phyloP scores from a whole-genome alignment of 2,329 filamentous ascomycete species.

The Ophiostoma triangulosporum region DNA sequence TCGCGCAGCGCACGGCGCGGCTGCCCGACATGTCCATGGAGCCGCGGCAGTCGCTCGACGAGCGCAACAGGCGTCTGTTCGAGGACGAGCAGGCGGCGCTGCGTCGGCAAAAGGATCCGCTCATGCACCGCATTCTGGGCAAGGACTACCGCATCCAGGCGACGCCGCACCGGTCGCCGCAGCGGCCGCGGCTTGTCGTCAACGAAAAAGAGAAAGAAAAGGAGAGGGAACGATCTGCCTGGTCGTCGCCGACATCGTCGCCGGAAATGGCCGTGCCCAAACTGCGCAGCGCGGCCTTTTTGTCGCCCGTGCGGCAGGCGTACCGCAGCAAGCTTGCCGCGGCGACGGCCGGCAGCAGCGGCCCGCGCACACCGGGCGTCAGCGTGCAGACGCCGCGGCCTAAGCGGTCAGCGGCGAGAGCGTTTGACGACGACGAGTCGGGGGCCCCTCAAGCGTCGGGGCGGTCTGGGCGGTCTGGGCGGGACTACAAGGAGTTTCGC shows the following conservation, averaged over 20 bases:
- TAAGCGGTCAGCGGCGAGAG: constrained; percentile 21
- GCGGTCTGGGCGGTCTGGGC: too few species aligned
- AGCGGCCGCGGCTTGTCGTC: background rate
- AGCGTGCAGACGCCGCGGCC: constrained; percentile 66
- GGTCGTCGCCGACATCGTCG: constrained; percentile 48
- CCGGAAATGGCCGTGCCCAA: constrained; percentile 71
- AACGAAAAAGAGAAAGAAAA: constrained; percentile 26
- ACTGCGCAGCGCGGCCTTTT: constrained; percentile 73
- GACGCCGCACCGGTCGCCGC: constrained; percentile 55
- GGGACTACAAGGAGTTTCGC: background rate
- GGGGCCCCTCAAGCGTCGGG: background rate
- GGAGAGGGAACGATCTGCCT: background rate
- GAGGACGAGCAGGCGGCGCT: constrained; percentile 16
- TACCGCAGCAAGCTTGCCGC: constrained; percentile 29
- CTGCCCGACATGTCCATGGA: constrained; percentile 51
- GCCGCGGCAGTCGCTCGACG: constrained; percentile 38
- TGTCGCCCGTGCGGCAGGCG: constrained; percentile 47
- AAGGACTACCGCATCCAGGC: constrained; percentile 91
- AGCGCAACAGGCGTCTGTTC: constrained; percentile 32
- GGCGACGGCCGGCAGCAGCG: constrained; percentile 21
- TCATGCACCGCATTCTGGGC: constrained; percentile 85
- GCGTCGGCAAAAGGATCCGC: constrained; percentile 48
- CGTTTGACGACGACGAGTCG: background rate
- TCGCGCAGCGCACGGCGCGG: constrained; percentile 39
- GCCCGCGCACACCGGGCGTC: constrained; percentile 62